These are phyloP conservation scores for Galerina marginata DNA, from an alignment of 768 basidiomycete genomes.

Conservation along the genomic window DNA sequence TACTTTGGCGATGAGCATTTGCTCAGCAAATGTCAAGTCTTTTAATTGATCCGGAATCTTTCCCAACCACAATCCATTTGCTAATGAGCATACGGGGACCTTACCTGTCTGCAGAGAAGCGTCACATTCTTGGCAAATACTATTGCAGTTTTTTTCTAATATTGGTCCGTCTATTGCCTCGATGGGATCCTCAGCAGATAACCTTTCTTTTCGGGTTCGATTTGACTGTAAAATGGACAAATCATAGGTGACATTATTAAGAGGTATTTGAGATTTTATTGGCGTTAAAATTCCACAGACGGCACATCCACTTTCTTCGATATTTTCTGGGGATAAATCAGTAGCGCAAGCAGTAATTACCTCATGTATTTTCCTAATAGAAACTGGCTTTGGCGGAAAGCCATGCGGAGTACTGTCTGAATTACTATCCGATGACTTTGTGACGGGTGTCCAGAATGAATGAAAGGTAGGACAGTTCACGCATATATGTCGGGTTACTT, in stretches of 20 bases:
- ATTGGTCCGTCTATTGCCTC: neutral
- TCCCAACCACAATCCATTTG: slow-evolving; percentile 43
- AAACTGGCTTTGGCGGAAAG: neutral
- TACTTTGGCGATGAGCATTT: slow-evolving; percentile 26
- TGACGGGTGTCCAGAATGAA: too few relatives aligned
- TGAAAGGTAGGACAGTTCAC: too few relatives aligned
- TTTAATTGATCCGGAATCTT: slow-evolving; percentile 33
- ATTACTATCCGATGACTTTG: too few relatives aligned
- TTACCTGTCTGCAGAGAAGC: slow-evolving; percentile 12
- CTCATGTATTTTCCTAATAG: neutral
- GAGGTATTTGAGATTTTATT: neutral
- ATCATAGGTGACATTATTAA: neutral
- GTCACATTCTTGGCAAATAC: neutral
- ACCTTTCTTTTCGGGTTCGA: neutral
- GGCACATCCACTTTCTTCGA: neutral
- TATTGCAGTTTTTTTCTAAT: neutral
- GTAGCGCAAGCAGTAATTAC: neutral
- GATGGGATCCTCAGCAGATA: neutral
- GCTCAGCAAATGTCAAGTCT: slow-evolving; percentile 21
- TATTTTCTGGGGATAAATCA: neutral
- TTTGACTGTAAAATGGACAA: neutral
- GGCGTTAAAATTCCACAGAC: neutral
- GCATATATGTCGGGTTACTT: too few relatives aligned
- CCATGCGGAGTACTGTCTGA: neutral
- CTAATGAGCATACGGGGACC: slow-evolving; percentile 31